A percentile compares a stretch with the other conserved stretches of the same genome.
Evolutionary conservation across 176 grass and related monocot species (phyloP).

Genomic region (Zea mays): DNA sequence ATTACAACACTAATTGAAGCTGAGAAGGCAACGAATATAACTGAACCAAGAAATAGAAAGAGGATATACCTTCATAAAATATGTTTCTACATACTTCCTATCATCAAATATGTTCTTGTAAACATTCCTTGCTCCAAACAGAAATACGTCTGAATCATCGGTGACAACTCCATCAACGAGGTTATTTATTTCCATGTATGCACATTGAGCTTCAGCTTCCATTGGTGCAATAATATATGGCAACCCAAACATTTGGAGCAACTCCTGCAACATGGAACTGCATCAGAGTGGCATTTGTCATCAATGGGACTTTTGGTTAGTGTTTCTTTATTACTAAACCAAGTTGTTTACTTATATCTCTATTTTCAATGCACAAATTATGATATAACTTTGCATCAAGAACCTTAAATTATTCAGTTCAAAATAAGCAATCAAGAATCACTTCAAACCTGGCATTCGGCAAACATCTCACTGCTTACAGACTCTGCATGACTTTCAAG

Average conservation of each 20-base stretch:
- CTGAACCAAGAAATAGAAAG: neutral
- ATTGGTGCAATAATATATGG: slow-evolving; percentile 96
- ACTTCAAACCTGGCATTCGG: slow-evolving; percentile 83
- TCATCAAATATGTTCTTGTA: slow-evolving; percentile 99
- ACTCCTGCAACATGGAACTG: slow-evolving; percentile 62
- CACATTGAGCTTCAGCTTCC: slow-evolving; percentile 98
- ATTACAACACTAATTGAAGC: slow-evolving; percentile 25
- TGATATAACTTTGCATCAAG: slow-evolving; percentile 8
- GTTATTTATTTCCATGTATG: slow-evolving; percentile 93
- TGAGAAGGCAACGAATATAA: slow-evolving; percentile 24
- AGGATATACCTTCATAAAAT: slow-evolving; percentile 85
- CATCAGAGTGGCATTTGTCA: slow-evolving; percentile 12
- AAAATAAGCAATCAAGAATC: slow-evolving; percentile 19
- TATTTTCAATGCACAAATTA: slow-evolving; percentile 22
- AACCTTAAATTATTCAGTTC: slow-evolving; percentile 1
- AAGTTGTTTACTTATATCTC: slow-evolving; percentile 25
- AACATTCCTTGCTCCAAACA: slow-evolving; percentile 93
- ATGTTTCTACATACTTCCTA: slow-evolving; percentile 97
- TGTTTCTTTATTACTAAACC: slow-evolving; percentile 9
- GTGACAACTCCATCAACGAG: slow-evolving; percentile 97
- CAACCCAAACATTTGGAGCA: slow-evolving; percentile 99
- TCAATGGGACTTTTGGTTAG: neutral
- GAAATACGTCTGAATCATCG: slow-evolving; percentile 97
- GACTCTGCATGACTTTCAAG: slow-evolving; percentile 90
- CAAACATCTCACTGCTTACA: slow-evolving; percentile 95